Percentiles rank a stretch among this genome's conserved stretches.
Evolutionary conservation across 805 yeast genomes (phyloP).

Genomic region (Yarrowia bubula): DNA sequence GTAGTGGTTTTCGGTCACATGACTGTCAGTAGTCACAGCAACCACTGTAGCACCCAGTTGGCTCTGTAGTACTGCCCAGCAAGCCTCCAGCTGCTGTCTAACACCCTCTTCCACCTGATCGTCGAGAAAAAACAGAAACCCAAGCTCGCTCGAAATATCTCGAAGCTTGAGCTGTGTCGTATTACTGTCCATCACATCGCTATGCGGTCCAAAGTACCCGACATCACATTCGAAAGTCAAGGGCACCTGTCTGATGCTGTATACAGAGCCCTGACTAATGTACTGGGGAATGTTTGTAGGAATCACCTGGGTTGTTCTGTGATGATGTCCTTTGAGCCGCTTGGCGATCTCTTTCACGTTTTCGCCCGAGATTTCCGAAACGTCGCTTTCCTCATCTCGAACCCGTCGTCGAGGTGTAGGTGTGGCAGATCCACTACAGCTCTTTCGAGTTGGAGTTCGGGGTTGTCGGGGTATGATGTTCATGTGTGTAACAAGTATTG

Average conservation of each 20-base stretch:
- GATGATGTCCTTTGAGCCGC: not conserved
- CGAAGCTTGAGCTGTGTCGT: slow-evolving; percentile 2
- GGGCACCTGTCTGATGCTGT: slow-evolving; percentile 22
- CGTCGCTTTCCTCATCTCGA: not conserved
- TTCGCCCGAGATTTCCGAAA: not conserved
- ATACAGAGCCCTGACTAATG: slow-evolving; percentile 13
- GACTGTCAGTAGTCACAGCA: slow-evolving; percentile 2
- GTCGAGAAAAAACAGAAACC: slow-evolving; percentile 2
- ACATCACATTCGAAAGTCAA: slow-evolving; percentile 16
- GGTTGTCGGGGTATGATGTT: slow-evolving; percentile 24
- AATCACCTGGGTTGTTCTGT: not conserved
- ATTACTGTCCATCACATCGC: not conserved
- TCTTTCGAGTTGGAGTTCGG: slow-evolving; percentile 20
- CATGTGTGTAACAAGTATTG: slow-evolving; percentile 1
- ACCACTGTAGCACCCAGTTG: slow-evolving; percentile 15
- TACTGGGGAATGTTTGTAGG: not conserved
- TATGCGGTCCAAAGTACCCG: not conserved
- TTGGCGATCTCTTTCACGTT: slow-evolving; percentile 4
- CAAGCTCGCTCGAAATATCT: slow-evolving; percentile 19
- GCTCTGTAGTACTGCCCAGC: not conserved
- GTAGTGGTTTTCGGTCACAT: not conserved
- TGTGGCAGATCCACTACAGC: slow-evolving; percentile 11
- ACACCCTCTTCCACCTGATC: not conserved
- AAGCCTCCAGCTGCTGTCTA: not conserved
- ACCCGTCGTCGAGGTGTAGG: slow-evolving; percentile 18